A percentile compares a stretch with the other conserved stretches of the same genome.
Conservation (phyloP, 257 asterid species). For the Capsicum baccatum region DNA sequence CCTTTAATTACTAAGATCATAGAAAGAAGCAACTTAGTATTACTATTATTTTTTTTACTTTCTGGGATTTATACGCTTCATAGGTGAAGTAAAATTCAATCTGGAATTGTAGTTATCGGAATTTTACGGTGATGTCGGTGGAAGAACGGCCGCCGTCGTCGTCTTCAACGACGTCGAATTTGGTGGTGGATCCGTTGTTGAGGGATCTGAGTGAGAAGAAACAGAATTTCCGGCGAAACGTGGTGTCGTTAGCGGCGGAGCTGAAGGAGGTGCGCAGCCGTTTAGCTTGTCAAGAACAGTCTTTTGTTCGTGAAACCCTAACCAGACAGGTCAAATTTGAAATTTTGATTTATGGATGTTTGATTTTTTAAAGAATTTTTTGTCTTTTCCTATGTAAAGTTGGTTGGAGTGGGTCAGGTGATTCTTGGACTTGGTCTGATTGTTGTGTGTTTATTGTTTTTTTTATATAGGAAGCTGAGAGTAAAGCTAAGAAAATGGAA, state of each 20-base stretch:
- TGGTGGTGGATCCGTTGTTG: conserved; percentile 76
- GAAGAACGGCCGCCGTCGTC: conserved; percentile 43
- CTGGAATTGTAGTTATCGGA: background rate
- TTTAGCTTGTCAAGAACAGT: conserved; percentile 66
- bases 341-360: conserved; percentile 32
- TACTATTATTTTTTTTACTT: background rate
- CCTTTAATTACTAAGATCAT: conserved; percentile 40
- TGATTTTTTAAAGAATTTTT: background rate
- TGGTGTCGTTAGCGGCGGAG: conserved; percentile 84
- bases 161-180: conserved; percentile 27
- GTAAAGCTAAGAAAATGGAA: conserved; percentile 71
- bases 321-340: conserved; percentile 61
- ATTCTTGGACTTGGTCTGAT: conserved; percentile 2
- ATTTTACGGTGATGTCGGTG: conserved; percentile 39
- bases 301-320: conserved; percentile 55
- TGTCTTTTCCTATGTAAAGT: conserved; percentile 3
- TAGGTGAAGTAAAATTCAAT: background rate
- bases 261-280: conserved; percentile 79
- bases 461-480: conserved; percentile 66
- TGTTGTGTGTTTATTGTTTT: background rate
- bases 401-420: conserved; percentile 25
- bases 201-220: conserved; percentile 88
- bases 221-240: conserved; percentile 84
- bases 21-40: background rate
- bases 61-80: background rate